Base-by-base conservation (phyloP, 371 early-diverging fungal genomes). In the Apophysomyces ossiformis region DNA sequence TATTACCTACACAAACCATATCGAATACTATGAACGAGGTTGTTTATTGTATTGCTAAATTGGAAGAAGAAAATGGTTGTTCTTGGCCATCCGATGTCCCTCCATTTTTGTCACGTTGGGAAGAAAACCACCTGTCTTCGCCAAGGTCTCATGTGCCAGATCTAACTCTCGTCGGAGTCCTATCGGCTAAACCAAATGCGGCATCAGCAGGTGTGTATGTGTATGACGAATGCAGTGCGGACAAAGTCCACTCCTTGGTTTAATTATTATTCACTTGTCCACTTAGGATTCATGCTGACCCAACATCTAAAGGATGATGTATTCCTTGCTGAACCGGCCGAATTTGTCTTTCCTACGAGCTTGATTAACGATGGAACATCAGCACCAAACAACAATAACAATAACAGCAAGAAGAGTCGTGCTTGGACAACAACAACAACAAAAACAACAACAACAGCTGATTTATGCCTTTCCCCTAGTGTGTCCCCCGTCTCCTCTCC, bases 401-500 rank as follows among this genome's bases (percentile, higher is more conserved):
- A 26, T 26, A 26, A 26, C 2, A 26, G 3, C 32, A 26, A 26
- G 2, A 26, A 26, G 32, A 26, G 2, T 26, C 32, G 32, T 45
- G 46, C 46, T 45, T 54, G 32, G 32, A 26, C 37, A 57, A 69
- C 35, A 64, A 69, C 21, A 46, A 69, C n/a, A 64, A 63, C 26
- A 64, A 60, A 16, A 63, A 39, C 18, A 70, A 60, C 35, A 50
- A 45, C 32, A 67, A 47, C 67, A 60, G 37, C 37, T 46, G 60
- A 56, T 18, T 43, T 47, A 59, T 21, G 61, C 58, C 72, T 73
- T 47, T 70, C 76, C 69, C 76, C 76, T 70, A 73, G 71, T 67
- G 68, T 76, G 50, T 73, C 76, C 67, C 76, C 76, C 69, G 32
- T 26, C 32, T 26, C 32, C 32, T 73, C 76, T 39, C 76, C 76